Base-by-base conservation (phyloP, 164 flowering plant species). In the Aristolochia fimbriata region DNA sequence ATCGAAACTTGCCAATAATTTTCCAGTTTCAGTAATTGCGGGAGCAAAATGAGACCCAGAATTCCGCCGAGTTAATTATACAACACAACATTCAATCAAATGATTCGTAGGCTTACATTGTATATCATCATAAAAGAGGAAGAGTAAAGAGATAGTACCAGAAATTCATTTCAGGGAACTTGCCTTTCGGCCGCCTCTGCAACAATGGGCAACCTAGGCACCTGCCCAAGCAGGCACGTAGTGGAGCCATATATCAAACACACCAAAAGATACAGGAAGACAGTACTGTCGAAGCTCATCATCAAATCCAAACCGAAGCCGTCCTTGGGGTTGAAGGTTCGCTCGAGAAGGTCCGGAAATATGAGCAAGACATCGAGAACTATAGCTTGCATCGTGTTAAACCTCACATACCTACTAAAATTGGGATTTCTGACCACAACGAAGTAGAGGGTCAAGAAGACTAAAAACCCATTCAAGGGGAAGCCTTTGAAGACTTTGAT, bases 131-230 rank as follows among this genome's bases (percentile, higher is more conserved):
- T 2, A 27, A 27, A 37, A 7, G 43, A 10, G 43, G 43, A 37
- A 37, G 7, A 37, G 22, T 16, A 21, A 49, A 17, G 52, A 16
- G 22, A 8, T 9, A 13, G 52, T 8, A 49, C 0, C 6, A 49
- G 20, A 15, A 45, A 30, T 17, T 21, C 19, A 59, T 45, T 79
- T 70, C n/a, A 85, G 5, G 68, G 82, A 37, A 93, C 92, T 76
- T 93, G 98, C 78, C 96, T 89, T 6, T 93, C 98, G 51, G 98
- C 98, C 21, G 98, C 98, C 20, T 93, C 98, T 22, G 97, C 97
- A 47, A 93, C 96, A 73, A 93, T 80, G 0, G 98, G 98, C 86
- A 93, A 78, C 63, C 98, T 78, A 13, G 98, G 96, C n/a, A 93
- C 25, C 70, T 80, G 87, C 31, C 97, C 98, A 31, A 90, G 55